Percentiles rank a stretch among this genome's conserved stretches.
Evolutionary conservation across 441 rosid species (phyloP).

Genomic region (Croton laevigatus): DNA sequence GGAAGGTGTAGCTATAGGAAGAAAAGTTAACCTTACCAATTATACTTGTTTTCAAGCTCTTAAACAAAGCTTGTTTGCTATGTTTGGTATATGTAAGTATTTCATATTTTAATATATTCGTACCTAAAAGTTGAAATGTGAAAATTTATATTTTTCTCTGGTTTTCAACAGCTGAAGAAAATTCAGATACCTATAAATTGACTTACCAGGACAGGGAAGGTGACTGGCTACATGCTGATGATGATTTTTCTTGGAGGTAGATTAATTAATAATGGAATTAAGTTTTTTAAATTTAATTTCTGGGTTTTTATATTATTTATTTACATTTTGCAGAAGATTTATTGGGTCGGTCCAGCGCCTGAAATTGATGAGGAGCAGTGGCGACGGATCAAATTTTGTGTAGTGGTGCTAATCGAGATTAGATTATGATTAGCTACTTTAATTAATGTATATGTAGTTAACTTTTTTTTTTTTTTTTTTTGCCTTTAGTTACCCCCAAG

Average conservation of each 20-base stretch:
- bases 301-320: not conserved
- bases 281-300: not conserved
- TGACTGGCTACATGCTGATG: conserved; percentile 46
- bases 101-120: too few species aligned
- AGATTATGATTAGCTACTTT: too few species aligned
- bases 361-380: conserved; percentile 26
- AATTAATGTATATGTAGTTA: too few species aligned
- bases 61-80: conserved; percentile 39
- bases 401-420: too few species aligned
- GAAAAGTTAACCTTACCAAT: conserved; percentile 54
- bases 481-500: too few species aligned
- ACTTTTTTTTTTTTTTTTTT: too few species aligned
- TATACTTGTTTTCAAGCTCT: conserved; percentile 45
- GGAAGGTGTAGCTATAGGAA: conserved; percentile 70
- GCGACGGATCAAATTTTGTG: not conserved
- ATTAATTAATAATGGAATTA: not conserved
- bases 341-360: conserved; percentile 33
- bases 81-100: conserved; percentile 48
- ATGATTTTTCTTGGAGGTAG: conserved; percentile 52
- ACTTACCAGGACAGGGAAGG: conserved; percentile 52
- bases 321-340: conserved; percentile 30
- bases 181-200: conserved; percentile 33
- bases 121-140: too few species aligned
- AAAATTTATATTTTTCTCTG: too few species aligned
- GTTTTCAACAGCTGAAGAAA: conserved; percentile 33